Evolutionary conservation across 2,329 filamentous ascomycete genomes (phyloP).

Genomic region (Hymenoscyphus infarciens): DNA sequence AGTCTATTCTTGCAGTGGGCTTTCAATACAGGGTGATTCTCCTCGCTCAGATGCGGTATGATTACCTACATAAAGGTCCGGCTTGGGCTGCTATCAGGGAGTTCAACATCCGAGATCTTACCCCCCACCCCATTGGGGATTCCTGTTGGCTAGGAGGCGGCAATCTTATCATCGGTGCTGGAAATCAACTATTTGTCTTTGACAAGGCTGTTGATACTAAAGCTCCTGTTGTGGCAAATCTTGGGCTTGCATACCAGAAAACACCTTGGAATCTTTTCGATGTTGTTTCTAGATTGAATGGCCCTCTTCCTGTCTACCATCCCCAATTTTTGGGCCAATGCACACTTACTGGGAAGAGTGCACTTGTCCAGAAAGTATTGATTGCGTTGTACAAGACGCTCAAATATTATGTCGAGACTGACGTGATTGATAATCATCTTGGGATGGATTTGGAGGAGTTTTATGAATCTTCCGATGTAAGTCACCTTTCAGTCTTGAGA

Average conservation of each 20-base stretch:
- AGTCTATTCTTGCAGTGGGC: constrained; percentile 87
- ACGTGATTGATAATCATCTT: constrained; percentile 74
- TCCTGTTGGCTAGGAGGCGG: constrained; percentile 87
- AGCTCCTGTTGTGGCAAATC: constrained; percentile 25
- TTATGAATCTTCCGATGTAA: constrained; percentile 40
- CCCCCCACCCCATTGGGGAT: constrained; percentile 87
- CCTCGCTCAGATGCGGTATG: constrained; percentile 83
- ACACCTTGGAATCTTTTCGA: constrained; percentile 64
- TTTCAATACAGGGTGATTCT: constrained; percentile 83
- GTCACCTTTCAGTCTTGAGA: neutral
- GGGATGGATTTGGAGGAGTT: constrained; percentile 62
- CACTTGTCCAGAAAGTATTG: constrained; percentile 68
- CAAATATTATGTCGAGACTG: constrained; percentile 80
- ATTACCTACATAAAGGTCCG: constrained; percentile 84
- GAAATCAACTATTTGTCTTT: constrained; percentile 86
- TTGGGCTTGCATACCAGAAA: constrained; percentile 29
- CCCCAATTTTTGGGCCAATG: constrained; percentile 87
- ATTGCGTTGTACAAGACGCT: constrained; percentile 69
- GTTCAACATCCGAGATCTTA: constrained; percentile 75
- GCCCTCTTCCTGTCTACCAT: constrained; percentile 84
- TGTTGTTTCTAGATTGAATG: constrained; percentile 78
- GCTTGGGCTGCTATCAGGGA: constrained; percentile 85
- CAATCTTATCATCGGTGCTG: constrained; percentile 80
- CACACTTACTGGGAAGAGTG: constrained; percentile 73
- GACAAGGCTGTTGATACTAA: constrained; percentile 68